A percentile compares a stretch with the other conserved stretches of the same genome.
phyloP scores from a whole-genome alignment of 306 rosid genomes.

The Echinosophora koreensis region DNA sequence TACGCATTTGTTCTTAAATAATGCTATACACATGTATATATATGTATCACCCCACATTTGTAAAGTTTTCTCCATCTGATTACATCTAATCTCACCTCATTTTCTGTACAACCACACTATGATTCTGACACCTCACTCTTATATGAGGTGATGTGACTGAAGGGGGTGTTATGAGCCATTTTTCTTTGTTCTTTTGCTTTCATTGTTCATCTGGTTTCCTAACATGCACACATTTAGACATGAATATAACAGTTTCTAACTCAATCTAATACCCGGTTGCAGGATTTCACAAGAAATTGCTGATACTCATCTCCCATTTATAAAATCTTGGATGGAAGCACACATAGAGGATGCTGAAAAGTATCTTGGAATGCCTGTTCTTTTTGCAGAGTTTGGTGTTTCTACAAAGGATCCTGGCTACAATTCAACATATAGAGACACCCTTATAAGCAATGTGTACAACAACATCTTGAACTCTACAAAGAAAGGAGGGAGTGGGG shows the following conservation, averaged over 20 bases:
- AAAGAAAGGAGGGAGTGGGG: conserved; percentile 89
- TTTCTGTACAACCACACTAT: too few species aligned
- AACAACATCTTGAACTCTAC: conserved; percentile 64
- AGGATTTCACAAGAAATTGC: conserved; percentile 69
- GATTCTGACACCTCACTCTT: too few species aligned
- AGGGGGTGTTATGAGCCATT: too few species aligned
- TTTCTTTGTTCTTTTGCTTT: not conserved
- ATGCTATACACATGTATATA: too few species aligned
- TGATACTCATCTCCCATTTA: conserved; percentile 73
- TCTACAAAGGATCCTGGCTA: conserved; percentile 86
- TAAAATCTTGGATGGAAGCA: conserved; percentile 88
- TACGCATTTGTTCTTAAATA: not conserved
- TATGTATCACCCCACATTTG: too few species aligned
- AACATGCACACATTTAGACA: conserved; percentile 11
- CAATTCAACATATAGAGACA: conserved; percentile 73
- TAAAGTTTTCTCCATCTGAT: too few species aligned
- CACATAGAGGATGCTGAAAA: conserved; percentile 94
- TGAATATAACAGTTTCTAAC: conserved; percentile 37
- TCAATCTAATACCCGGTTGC: conserved; percentile 26
- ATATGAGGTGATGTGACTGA: too few species aligned
- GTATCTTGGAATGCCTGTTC: conserved; percentile 83
- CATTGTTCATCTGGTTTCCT: conserved; percentile 4
- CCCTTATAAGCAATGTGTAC: conserved; percentile 64
- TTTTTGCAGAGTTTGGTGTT: conserved; percentile 86
- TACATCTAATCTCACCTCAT: too few species aligned